Evolutionary conservation across 495 filamentous ascomycete genomes (phyloP).

Genomic region (Hapsidospora chrysogenum): DNA sequence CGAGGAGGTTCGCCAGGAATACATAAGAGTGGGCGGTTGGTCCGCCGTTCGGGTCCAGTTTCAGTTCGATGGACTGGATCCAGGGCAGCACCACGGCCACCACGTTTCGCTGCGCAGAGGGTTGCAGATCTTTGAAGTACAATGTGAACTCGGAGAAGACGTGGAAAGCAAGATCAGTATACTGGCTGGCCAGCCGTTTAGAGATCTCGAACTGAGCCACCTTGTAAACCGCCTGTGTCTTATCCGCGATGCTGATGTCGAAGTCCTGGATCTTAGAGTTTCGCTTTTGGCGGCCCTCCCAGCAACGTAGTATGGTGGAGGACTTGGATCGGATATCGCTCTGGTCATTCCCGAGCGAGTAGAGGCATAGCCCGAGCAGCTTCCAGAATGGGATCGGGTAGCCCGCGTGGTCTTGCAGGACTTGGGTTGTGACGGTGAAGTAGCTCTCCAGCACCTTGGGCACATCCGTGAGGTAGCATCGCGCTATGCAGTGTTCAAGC

Average conservation of each 20-base stretch:
- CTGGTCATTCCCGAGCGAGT: constrained; percentile 79
- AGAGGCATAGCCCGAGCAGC: constrained; percentile 70
- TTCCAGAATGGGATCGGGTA: constrained; percentile 82
- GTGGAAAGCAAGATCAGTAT: constrained; percentile 75
- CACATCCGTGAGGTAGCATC: constrained; percentile 65
- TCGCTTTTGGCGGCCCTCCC: constrained; percentile 73
- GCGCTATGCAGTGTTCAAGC: constrained; percentile 70
- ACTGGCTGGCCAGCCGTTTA: constrained; percentile 70
- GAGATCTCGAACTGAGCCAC: constrained; percentile 94
- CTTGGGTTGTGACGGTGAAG: constrained; percentile 79
- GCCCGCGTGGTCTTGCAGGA: constrained; percentile 62
- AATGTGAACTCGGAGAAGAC: constrained; percentile 88
- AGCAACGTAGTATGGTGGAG: constrained; percentile 60
- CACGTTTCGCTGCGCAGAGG: constrained; percentile 77
- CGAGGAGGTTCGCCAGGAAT: constrained; percentile 84
- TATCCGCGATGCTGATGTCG: constrained; percentile 95
- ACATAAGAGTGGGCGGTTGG: constrained; percentile 87
- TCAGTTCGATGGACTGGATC: constrained; percentile 87
- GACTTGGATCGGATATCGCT: constrained; percentile 79
- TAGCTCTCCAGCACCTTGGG: constrained; percentile 86
- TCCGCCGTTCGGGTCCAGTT: constrained; percentile 85
- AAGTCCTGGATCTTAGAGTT: constrained; percentile 89
- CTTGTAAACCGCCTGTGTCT: constrained; percentile 96
- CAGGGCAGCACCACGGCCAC: constrained; percentile 88
- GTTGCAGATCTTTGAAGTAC: constrained; percentile 72